Conservation (phyloP, 805 yeast genomes). For the Vanderwaltozyma polyspora region DNA sequence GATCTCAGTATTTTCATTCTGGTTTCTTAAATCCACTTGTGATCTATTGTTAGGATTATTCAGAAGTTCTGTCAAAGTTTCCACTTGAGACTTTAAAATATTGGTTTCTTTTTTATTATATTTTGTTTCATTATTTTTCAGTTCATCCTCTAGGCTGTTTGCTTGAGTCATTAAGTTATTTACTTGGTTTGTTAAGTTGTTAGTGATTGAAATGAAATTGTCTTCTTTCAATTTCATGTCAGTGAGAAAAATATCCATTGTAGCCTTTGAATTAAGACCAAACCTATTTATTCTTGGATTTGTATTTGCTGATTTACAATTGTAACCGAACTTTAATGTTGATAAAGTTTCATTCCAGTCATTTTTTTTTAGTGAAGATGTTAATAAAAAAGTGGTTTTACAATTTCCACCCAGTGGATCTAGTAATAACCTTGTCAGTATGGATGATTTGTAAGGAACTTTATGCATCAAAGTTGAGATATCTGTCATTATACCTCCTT, state of each 20-base stretch:
- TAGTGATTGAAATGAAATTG: constrained; percentile 10
- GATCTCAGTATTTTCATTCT: constrained; percentile 8
- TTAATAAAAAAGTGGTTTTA: constrained; percentile 59
- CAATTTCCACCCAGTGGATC: constrained; percentile 79
- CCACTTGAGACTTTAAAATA: constrained; percentile 7
- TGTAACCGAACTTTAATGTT: constrained; percentile 59
- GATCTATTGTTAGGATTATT: constrained; percentile 1
- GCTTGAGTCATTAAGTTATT: not conserved
- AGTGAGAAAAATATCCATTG: constrained; percentile 39
- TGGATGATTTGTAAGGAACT: constrained; percentile 58
- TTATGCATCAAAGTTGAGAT: not conserved
- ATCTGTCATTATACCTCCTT: not conserved
- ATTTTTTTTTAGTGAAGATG: constrained; percentile 52
- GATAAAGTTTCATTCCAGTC: constrained; percentile 59
- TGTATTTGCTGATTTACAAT: constrained; percentile 61
- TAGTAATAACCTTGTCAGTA: constrained; percentile 64
- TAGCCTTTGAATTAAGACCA: constrained; percentile 32
- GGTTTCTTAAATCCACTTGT: constrained; percentile 1
- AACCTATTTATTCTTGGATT: constrained; percentile 34
- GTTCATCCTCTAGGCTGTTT: not conserved
- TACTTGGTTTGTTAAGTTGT: constrained; percentile 7
- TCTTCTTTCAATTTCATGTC: constrained; percentile 31
- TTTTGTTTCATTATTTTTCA: not conserved
- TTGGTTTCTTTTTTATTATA: constrained; percentile 4
- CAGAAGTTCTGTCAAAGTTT: constrained; percentile 7